Percentiles rank a stretch among this genome's conserved stretches.
Evolutionary conservation across 306 rosid species (phyloP).

Genomic region (Delonix regia): DNA sequence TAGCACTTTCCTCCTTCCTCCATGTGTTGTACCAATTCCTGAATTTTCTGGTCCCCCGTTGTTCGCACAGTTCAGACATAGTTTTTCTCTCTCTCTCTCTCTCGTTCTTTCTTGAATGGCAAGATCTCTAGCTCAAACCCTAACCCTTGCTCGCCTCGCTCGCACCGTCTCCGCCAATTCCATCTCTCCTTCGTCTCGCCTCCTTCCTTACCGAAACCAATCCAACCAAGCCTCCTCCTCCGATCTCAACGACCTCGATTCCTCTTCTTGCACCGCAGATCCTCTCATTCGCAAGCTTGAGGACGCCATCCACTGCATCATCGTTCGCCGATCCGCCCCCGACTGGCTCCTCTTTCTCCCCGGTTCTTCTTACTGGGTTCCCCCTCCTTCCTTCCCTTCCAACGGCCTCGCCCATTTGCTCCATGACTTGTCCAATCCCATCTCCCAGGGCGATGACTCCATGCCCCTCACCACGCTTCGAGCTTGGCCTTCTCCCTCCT

Average conservation of each 20-base stretch:
- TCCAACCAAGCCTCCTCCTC: constrained; percentile 48
- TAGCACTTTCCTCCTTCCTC: too few species aligned
- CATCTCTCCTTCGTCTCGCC: constrained; percentile 21
- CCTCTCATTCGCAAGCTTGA: constrained; percentile 66
- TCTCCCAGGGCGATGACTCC: constrained; percentile 51
- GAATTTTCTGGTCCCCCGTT: too few species aligned
- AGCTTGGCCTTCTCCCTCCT: constrained; percentile 64
- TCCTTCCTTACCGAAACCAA: constrained; percentile 46
- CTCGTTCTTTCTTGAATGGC: constrained; percentile 47
- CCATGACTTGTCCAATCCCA: constrained; percentile 54
- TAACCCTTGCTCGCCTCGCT: constrained; percentile 19
- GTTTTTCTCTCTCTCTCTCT: background rate
- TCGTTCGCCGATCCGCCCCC: constrained; percentile 66
- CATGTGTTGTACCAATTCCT: background rate
- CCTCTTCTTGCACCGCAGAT: constrained; percentile 43
- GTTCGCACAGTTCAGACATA: background rate
- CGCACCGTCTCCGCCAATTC: constrained; percentile 31
- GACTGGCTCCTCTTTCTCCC: constrained; percentile 70
- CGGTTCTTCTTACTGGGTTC: constrained; percentile 71
- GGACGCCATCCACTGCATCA: constrained; percentile 68
- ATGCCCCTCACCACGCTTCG: constrained; percentile 48
- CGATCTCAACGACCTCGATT: constrained; percentile 34
- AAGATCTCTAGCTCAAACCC: constrained; percentile 46
- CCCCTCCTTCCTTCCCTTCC: constrained; percentile 54
- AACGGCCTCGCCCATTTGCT: constrained; percentile 49